These are phyloP conservation scores for Leishmania mexicana DNA, from an alignment of 208 protist species.

Conservation along the genomic window DNA sequence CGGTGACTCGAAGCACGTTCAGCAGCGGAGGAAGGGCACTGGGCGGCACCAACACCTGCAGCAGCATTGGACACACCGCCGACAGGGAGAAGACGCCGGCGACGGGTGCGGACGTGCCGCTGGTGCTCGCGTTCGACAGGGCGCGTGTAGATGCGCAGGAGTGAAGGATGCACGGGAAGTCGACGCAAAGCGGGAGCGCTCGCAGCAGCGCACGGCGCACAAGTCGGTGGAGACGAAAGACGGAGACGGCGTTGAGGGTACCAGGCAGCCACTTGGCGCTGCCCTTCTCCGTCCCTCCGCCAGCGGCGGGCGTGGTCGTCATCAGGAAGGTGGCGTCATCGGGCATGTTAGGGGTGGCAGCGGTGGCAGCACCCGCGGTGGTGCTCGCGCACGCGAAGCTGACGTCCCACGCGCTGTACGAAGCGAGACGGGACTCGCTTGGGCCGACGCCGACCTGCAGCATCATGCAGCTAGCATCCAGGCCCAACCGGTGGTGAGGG, in stretches of 20 bases:
- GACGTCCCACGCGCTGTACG: conserved; percentile 40
- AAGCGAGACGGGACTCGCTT: conserved; percentile 25
- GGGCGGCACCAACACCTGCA: conserved; percentile 45
- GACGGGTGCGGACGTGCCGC: neutral
- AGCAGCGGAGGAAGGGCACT: conserved; percentile 30
- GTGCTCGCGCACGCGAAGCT: conserved; percentile 23
- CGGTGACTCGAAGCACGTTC: conserved; percentile 12
- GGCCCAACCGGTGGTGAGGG: neutral
- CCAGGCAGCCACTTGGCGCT: conserved; percentile 23
- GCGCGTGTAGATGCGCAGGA: neutral
- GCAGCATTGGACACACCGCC: conserved; percentile 38
- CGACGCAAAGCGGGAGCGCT: conserved; percentile 46
- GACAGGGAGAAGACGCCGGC: conserved; percentile 17
- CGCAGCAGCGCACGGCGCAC: conserved; percentile 47
- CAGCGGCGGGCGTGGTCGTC: neutral
- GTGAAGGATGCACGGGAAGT: conserved; percentile 23
- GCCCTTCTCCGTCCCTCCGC: neutral
- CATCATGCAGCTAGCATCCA: neutral
- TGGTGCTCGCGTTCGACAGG: neutral
- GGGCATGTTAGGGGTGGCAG: conserved; percentile 5
- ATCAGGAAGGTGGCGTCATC: conserved; percentile 31
- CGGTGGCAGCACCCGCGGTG: neutral
- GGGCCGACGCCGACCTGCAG: conserved; percentile 46
- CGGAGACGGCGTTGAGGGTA: conserved; percentile 35
- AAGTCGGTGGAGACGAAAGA: conserved; percentile 49